These are phyloP conservation scores for Adansonia grandidieri DNA, from an alignment of 441 rosid genomes.

Conservation along the genomic window DNA sequence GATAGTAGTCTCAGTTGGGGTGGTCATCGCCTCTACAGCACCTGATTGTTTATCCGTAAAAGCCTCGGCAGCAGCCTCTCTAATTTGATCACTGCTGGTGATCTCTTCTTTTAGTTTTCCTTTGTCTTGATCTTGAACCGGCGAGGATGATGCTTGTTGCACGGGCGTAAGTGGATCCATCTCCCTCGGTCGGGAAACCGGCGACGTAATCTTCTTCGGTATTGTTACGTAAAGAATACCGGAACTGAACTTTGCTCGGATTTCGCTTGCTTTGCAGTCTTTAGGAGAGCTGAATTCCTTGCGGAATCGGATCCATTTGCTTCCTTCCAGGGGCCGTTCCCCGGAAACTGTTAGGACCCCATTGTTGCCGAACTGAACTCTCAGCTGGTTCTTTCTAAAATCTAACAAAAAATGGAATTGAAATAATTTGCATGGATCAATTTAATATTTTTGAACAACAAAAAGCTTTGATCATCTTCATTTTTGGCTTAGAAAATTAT, in stretches of 20 bases:
- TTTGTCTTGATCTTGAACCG: neutral
- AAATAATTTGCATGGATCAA: neutral
- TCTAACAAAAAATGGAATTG: neutral
- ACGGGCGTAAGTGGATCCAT: neutral
- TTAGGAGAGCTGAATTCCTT: conserved; percentile 15
- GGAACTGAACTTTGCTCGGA: conserved; percentile 17
- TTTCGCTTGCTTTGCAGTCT: conserved; percentile 13
- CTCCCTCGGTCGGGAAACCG: neutral
- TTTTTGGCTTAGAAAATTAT: neutral
- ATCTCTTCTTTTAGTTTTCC: neutral
- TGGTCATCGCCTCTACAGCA: neutral
- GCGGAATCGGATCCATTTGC: conserved; percentile 18
- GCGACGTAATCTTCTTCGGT: neutral
- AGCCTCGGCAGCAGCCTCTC: neutral
- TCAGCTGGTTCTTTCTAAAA: conserved; percentile 6
- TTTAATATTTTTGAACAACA: neutral
- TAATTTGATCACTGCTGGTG: too few relatives aligned
- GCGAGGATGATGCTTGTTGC: neutral
- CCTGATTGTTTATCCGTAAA: neutral
- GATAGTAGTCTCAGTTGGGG: neutral
- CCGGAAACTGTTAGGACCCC: conserved; percentile 8
- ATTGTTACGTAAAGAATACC: conserved; percentile 17
- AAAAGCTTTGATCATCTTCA: neutral
- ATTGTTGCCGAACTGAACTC: neutral
- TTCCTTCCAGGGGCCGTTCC: neutral